Percentiles rank a stretch among this genome's conserved stretches.
Conservation (phyloP, 352 stramenopile species). For the Lagenidium giganteum region DNA sequence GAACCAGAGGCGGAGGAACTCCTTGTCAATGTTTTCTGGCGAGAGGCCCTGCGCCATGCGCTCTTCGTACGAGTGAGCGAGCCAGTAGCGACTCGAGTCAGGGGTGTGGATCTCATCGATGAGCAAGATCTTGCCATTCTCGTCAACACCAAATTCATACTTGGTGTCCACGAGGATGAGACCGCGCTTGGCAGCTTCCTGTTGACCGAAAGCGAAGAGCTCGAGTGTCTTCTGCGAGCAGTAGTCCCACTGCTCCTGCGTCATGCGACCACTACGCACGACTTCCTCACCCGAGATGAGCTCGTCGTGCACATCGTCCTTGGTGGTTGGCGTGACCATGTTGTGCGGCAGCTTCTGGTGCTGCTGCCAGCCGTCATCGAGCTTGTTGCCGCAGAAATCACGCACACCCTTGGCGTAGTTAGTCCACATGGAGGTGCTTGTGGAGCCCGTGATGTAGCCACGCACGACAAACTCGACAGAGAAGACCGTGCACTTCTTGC, state of each 20-base stretch:
- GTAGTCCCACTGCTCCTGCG: slow-evolving; percentile 94
- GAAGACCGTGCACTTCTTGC: slow-evolving; percentile 95
- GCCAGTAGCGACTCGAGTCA: slow-evolving; percentile 96
- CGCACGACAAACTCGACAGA: slow-evolving; percentile 99
- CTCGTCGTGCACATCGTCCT: slow-evolving; percentile 97
- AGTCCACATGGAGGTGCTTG: slow-evolving; percentile 98
- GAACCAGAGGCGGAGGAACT: slow-evolving; percentile 99
- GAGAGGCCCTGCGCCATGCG: slow-evolving; percentile 84
- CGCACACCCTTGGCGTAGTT: slow-evolving; percentile 96
- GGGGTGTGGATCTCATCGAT: slow-evolving; percentile 99
- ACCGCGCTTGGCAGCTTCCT: slow-evolving; percentile 87
- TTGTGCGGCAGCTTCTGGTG: slow-evolving; percentile 95
- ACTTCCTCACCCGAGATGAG: slow-evolving; percentile 95
- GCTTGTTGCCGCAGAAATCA: slow-evolving; percentile 95
- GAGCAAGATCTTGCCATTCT: slow-evolving; percentile 91
- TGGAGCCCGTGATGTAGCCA: slow-evolving; percentile 96
- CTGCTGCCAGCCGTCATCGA: slow-evolving; percentile 94
- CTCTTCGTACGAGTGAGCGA: slow-evolving; percentile 87
- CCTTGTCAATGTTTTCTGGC: slow-evolving; percentile 99
- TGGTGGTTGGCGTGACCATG: slow-evolving; percentile 98
- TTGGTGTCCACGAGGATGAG: slow-evolving; percentile 99
- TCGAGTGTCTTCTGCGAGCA: slow-evolving; percentile 91
- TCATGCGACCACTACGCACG: slow-evolving; percentile 93
- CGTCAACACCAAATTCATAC: slow-evolving; percentile 82
- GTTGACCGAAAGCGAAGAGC: slow-evolving; percentile 91